phyloP scores from a whole-genome alignment of 495 filamentous ascomycete species.

The Lophiotrema nucula region DNA sequence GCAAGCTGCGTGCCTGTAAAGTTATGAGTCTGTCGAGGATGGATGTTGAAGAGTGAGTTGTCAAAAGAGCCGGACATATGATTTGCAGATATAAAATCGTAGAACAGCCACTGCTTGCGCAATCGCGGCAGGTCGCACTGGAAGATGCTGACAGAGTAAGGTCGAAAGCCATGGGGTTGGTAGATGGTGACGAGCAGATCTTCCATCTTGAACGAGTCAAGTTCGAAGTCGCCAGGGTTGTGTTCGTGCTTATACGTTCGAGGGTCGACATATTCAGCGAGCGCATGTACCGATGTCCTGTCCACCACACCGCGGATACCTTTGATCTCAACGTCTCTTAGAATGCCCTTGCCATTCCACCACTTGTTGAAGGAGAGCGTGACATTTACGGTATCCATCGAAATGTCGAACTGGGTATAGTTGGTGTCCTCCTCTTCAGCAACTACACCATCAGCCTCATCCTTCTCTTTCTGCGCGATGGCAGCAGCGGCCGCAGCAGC shows the following conservation, averaged over 20 bases:
- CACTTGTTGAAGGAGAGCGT: slow-evolving; percentile 96
- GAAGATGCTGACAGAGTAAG: slow-evolving; percentile 92
- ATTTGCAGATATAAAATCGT: slow-evolving; percentile 92
- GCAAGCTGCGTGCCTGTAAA: slow-evolving; percentile 58
- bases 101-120: slow-evolving; percentile 94
- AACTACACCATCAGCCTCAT: slow-evolving; percentile 45
- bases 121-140: slow-evolving; percentile 90
- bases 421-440: slow-evolving; percentile 83
- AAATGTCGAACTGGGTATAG: slow-evolving; percentile 95
- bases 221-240: slow-evolving; percentile 89
- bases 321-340: slow-evolving; percentile 89
- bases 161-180: slow-evolving; percentile 84
- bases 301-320: slow-evolving; percentile 97
- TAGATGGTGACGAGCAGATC: slow-evolving; percentile 90
- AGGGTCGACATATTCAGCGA: slow-evolving; percentile 73
- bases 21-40: slow-evolving; percentile 83
- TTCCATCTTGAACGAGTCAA: slow-evolving; percentile 92
- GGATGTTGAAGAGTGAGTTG: slow-evolving; percentile 94
- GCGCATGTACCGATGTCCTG: slow-evolving; percentile 74
- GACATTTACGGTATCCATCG: slow-evolving; percentile 92
- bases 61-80: slow-evolving; percentile 96
- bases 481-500: slow-evolving; percentile 69
- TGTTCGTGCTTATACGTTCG: slow-evolving; percentile 83
- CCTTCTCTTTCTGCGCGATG: slow-evolving; percentile 56
- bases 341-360: slow-evolving; percentile 92